Evolutionary conservation across 371 early-diverging fungal species (phyloP).

Genomic region (Mucor plumbeus): DNA sequence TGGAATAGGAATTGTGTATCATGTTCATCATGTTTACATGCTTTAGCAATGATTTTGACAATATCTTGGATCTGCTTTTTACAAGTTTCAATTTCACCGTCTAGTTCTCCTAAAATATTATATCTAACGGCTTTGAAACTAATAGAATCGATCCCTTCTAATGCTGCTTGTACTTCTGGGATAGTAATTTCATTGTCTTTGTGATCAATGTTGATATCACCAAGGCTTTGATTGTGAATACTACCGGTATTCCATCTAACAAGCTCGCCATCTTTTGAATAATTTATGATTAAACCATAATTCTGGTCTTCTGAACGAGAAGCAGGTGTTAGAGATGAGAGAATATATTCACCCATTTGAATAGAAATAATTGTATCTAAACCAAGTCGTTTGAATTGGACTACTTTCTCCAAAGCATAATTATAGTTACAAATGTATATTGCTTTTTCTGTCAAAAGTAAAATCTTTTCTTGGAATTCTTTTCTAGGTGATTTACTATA

Average conservation of each 20-base stretch:
- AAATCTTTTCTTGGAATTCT: conserved; percentile 72
- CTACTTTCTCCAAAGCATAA: conserved; percentile 73
- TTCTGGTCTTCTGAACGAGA: conserved; percentile 56
- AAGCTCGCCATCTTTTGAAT: conserved; percentile 56
- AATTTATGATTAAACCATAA: conserved; percentile 61
- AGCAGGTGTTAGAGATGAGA: conserved; percentile 49
- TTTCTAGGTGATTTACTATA: conserved; percentile 16
- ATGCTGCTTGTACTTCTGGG: background rate
- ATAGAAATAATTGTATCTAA: conserved; percentile 61
- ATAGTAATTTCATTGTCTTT: background rate
- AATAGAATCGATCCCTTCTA: conserved; percentile 18
- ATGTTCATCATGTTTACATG: conserved; percentile 25
- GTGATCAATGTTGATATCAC: conserved; percentile 30
- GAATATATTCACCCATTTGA: conserved; percentile 65
- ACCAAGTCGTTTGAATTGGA: conserved; percentile 68
- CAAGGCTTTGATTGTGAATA: conserved; percentile 53
- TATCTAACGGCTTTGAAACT: conserved; percentile 51
- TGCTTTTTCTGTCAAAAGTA: conserved; percentile 69
- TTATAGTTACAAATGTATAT: conserved; percentile 78
- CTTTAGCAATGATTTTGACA: conserved; percentile 31
- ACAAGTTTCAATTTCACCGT: conserved; percentile 39
- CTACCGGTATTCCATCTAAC: conserved; percentile 66
- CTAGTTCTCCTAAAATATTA: conserved; percentile 49
- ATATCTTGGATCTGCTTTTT: conserved; percentile 45
- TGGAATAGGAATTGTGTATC: conserved; percentile 32